Evolutionary conservation across 1,139 yeast species (phyloP).

Genomic region (Pichia sp.): DNA sequence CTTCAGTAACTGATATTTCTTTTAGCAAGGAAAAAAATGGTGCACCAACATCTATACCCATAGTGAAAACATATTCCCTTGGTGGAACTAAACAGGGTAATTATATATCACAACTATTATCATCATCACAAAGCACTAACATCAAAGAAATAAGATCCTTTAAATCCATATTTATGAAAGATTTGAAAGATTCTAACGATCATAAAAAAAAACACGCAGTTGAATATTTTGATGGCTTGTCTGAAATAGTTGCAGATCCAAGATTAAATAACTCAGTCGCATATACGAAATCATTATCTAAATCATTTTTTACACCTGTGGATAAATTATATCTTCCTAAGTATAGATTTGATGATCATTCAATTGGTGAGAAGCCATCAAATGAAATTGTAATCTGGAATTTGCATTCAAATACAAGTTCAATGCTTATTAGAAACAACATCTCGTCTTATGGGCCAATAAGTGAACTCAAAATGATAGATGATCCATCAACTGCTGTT

Average conservation of each 20-base stretch:
- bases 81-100: constrained; percentile 5
- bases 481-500: constrained; percentile 72
- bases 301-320: constrained; percentile 20
- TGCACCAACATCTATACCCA: not conserved
- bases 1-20: not conserved
- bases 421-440: constrained; percentile 42
- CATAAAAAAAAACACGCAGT: constrained; percentile 3
- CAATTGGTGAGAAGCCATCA: constrained; percentile 72
- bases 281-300: constrained; percentile 16
- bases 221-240: constrained; percentile 19
- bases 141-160: constrained; percentile 23
- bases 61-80: constrained; percentile 4
- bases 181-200: not conserved
- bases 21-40: not conserved
- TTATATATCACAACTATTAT: constrained; percentile 2
- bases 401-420: constrained; percentile 43
- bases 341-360: constrained; percentile 57
- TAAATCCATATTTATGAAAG: constrained; percentile 8
- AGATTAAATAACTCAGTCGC: constrained; percentile 20
- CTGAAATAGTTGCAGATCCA: constrained; percentile 33
- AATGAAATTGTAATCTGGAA: constrained; percentile 68
- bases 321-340: constrained; percentile 45
- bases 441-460: constrained; percentile 60
- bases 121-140: constrained; percentile 21
- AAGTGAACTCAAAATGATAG: constrained; percentile 49